These are phyloP conservation scores for Tylopilus sp. DNA, from an alignment of 1,284 basidiomycete genomes.

Conservation along the genomic window DNA sequence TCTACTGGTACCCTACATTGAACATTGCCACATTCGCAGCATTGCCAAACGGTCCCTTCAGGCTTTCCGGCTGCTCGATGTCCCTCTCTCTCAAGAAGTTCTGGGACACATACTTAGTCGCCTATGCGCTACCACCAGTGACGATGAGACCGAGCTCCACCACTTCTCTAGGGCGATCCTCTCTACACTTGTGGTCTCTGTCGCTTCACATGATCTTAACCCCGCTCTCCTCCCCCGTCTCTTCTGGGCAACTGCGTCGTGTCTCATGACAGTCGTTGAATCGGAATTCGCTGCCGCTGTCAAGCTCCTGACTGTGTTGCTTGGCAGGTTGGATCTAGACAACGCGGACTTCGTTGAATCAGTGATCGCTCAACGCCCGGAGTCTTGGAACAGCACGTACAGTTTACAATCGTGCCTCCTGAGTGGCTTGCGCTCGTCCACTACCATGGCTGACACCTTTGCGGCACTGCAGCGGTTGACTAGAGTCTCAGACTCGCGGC, in stretches of 20 bases:
- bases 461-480: slow-evolving; percentile 66
- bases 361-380: slow-evolving; percentile 66
- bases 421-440: slow-evolving; percentile 77
- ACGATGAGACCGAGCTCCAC: slow-evolving; percentile 66
- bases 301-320: slow-evolving; percentile 63
- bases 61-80: slow-evolving; percentile 82
- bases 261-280: slow-evolving; percentile 81
- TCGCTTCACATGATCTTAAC: slow-evolving; percentile 55
- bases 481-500: slow-evolving; percentile 56
- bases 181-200: slow-evolving; percentile 70
- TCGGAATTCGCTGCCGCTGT: slow-evolving; percentile 74
- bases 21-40: slow-evolving; percentile 81
- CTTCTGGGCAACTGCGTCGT: slow-evolving; percentile 86
- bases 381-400: slow-evolving; percentile 67
- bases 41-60: slow-evolving; percentile 89
- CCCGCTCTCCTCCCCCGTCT: slow-evolving; percentile 71
- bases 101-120: slow-evolving; percentile 81
- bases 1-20: slow-evolving; percentile 81
- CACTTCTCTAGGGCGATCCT: slow-evolving; percentile 84
- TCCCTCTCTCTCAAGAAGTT: slow-evolving; percentile 67
- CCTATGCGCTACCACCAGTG: slow-evolving; percentile 81
- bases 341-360: slow-evolving; percentile 61
- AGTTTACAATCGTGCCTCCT: slow-evolving; percentile 76
- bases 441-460: slow-evolving; percentile 67
- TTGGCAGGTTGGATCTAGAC: slow-evolving; percentile 74